Evolutionary conservation across 140 eudicot species (phyloP), one percentile per base, ranked within the genome.

Genomic region (Cichorium intybus): DNA sequence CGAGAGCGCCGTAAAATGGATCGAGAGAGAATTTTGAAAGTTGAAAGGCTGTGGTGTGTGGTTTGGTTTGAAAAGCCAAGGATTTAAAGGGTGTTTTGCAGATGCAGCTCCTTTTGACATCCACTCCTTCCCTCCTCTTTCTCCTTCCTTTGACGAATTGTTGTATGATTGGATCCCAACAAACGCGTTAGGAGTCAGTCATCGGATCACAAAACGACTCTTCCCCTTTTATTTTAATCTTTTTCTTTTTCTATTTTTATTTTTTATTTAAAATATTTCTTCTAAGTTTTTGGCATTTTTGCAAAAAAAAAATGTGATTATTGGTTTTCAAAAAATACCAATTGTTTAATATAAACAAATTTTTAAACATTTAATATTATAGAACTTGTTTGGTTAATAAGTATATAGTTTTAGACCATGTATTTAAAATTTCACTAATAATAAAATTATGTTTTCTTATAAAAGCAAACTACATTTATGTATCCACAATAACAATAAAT

Each of bases 111-210:
- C 9, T 1, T 17, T 39, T 37, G 52, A 60, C 53, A 47, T 28
- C 59, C 47, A 64, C 60, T 34, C 22, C 31, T 64, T 64, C 70
- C 21, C 22, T 11, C 46, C 17, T 18, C 48, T 64, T 64, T 64
- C 69, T 48, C 20, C 48, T 10, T 28, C 15, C 29, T 64, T 64
- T 48, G 70, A 64, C 59, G 34, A 10, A 18, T 18, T 43, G 3
- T 43, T n/a, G n/a, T n/a, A n/a, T n/a, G n/a, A n/a, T n/a, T 43
- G 18, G 49, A 15, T 14, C 8, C 49, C 49, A 14, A 15, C 14
- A 4, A 15, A 43, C 20, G 49, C 49, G 49, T 43, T 43, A 14
- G 49, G 49, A 5, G 49, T 43, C 7, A 15, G 49, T 43, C 49
- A 43, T 43, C 18, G 49, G 49, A 12, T 39, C 46, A 39, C 46